These are phyloP conservation scores for Trichoderma gamsii DNA, from an alignment of 495 filamentous ascomycete genomes.

Conservation along the genomic window DNA sequence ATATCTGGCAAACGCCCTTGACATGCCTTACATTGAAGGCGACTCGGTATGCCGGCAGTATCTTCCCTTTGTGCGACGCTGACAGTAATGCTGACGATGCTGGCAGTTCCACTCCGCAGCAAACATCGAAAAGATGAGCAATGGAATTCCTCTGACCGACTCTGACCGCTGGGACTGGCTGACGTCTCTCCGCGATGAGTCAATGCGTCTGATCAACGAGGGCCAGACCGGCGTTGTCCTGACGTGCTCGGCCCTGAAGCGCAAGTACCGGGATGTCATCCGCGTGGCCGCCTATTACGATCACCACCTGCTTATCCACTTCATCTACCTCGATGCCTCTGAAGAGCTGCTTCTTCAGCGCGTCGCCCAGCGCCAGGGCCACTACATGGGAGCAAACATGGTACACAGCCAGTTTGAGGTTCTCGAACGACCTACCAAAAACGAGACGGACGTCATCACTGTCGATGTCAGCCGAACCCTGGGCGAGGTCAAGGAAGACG, in stretches of 20 bases:
- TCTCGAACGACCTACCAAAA: conserved; percentile 70
- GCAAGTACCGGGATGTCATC: conserved; percentile 96
- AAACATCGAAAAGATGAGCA: conserved; percentile 92
- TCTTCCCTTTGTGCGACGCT: neutral
- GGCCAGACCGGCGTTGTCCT: conserved; percentile 75
- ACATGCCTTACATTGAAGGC: conserved; percentile 84
- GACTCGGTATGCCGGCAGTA: conserved; percentile 68
- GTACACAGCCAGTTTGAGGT: conserved; percentile 86
- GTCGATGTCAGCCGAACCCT: conserved; percentile 67
- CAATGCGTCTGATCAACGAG: conserved; percentile 54
- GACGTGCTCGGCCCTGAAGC: conserved; percentile 93
- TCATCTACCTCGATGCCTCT: conserved; percentile 79
- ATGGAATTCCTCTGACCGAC: conserved; percentile 83
- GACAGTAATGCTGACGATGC: conserved; percentile 20
- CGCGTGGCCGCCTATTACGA: conserved; percentile 76
- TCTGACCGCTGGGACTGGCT: conserved; percentile 99
- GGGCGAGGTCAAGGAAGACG: conserved; percentile 60
- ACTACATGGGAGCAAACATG: conserved; percentile 98
- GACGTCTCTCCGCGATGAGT: conserved; percentile 75
- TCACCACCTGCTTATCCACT: conserved; percentile 76
- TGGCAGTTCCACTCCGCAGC: conserved; percentile 74
- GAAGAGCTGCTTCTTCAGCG: conserved; percentile 69
- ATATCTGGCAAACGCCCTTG: conserved; percentile 62
- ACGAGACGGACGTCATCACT: conserved; percentile 78
- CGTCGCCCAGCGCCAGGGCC: conserved; percentile 65